Percentiles rank a stretch among this genome's conserved stretches.
Evolutionary conservation across 2,329 filamentous ascomycete genomes (phyloP).

Genomic region (Talaromyces sp.): DNA sequence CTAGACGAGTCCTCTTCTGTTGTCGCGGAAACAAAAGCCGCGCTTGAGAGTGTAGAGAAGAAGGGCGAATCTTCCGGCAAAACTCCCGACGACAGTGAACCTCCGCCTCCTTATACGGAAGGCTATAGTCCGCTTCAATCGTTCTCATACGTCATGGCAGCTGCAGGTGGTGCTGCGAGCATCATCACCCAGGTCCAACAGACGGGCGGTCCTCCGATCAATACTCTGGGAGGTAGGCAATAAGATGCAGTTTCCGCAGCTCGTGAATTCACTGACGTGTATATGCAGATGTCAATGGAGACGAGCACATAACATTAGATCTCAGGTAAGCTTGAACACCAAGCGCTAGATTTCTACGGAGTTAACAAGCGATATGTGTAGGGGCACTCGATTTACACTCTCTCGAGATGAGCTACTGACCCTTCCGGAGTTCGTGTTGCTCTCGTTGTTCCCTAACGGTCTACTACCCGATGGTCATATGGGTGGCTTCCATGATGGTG

Average conservation of each 20-base stretch:
- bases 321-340: slow-evolving; percentile 64
- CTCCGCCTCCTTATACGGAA: slow-evolving; percentile 92
- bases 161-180: slow-evolving; percentile 92
- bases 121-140: slow-evolving; percentile 86
- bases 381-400: slow-evolving; percentile 88
- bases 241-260: not conserved
- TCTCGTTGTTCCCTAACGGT: slow-evolving; percentile 98
- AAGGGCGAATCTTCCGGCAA: slow-evolving; percentile 74
- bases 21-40: slow-evolving; percentile 76
- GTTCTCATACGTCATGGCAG: slow-evolving; percentile 97
- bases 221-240: slow-evolving; percentile 74
- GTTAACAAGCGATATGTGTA: slow-evolving; percentile 37
- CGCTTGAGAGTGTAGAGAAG: slow-evolving; percentile 68
- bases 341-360: not conserved
- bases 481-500: slow-evolving; percentile 86
- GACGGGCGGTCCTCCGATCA: slow-evolving; percentile 77
- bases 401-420: slow-evolving; percentile 94
- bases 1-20: slow-evolving; percentile 49
- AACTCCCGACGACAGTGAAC: slow-evolving; percentile 75
- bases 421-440: slow-evolving; percentile 90
- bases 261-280: slow-evolving; percentile 19
- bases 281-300: slow-evolving; percentile 67
- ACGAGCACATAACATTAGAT: slow-evolving; percentile 94
- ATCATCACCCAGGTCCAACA: slow-evolving; percentile 99
- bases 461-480: slow-evolving; percentile 94